phyloP scores from a whole-genome alignment of 495 filamentous ascomycete species.

The Pyronema domesticum region DNA sequence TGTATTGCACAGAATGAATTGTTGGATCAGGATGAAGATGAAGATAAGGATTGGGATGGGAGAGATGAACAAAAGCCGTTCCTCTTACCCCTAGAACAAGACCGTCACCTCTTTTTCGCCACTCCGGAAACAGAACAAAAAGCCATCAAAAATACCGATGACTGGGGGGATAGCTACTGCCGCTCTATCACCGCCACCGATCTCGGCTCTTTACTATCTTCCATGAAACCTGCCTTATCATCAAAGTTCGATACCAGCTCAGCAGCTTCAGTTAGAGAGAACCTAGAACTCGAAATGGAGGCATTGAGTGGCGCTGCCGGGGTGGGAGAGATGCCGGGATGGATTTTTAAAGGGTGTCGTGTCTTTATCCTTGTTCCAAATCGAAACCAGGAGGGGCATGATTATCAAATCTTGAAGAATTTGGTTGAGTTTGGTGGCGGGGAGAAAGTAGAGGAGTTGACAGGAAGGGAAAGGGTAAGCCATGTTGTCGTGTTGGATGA shows the following conservation, averaged over 20 bases:
- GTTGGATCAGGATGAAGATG: slow-evolving; percentile 5
- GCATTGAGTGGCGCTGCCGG: slow-evolving; percentile 6
- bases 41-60: slow-evolving; percentile 18
- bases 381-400: too few relatives aligned
- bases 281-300: slow-evolving; percentile 18
- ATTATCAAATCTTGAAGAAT: too few relatives aligned
- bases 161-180: slow-evolving; percentile 68
- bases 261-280: background rate
- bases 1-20: slow-evolving; percentile 31
- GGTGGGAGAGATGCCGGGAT: slow-evolving; percentile 32
- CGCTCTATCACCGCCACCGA: slow-evolving; percentile 51
- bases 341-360: slow-evolving; percentile 47
- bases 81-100: slow-evolving; percentile 11
- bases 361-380: slow-evolving; percentile 32
- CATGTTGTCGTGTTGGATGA: background rate
- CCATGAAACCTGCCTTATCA: slow-evolving; percentile 28
- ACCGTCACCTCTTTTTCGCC: slow-evolving; percentile 19
- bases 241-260: background rate
- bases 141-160: slow-evolving; percentile 43
- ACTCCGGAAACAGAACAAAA: slow-evolving; percentile 30
- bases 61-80: background rate
- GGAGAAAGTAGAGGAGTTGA: background rate
- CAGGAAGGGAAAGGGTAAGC: background rate
- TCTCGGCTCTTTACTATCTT: slow-evolving; percentile 37
- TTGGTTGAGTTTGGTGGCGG: background rate